Conservation (phyloP, 495 filamentous ascomycete species). For the Trichoderma reesei region DNA sequence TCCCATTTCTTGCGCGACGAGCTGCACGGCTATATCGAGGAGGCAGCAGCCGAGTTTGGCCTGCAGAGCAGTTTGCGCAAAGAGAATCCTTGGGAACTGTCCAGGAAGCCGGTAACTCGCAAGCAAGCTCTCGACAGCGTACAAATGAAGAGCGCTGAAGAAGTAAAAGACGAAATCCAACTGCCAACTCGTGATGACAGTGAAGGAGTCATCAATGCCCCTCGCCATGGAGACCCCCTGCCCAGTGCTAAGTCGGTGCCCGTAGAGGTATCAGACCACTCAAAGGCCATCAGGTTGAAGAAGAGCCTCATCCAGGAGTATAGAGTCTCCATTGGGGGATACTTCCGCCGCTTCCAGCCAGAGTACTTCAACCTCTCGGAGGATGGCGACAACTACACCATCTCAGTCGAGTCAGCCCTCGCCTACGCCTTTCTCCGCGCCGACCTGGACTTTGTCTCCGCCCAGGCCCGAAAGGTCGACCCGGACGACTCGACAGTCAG, state of each 20-base stretch:
- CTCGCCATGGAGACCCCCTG: slow-evolving; percentile 20
- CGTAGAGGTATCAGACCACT: slow-evolving; percentile 22
- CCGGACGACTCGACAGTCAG: slow-evolving; percentile 53
- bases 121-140: slow-evolving; percentile 23
- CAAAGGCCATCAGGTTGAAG: slow-evolving; percentile 52
- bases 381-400: slow-evolving; percentile 11
- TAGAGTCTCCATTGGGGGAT: slow-evolving; percentile 79
- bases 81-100: slow-evolving; percentile 3
- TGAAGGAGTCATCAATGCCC: slow-evolving; percentile 13
- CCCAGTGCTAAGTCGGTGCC: slow-evolving; percentile 24
- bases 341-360: slow-evolving; percentile 83
- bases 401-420: slow-evolving; percentile 53
- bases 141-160: slow-evolving; percentile 30
- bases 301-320: slow-evolving; percentile 62
- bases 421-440: slow-evolving; percentile 86
- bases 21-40: slow-evolving; percentile 82
- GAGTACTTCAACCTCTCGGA: slow-evolving; percentile 39
- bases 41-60: slow-evolving; percentile 61
- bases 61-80: slow-evolving; percentile 57
- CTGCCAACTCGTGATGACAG: slow-evolving; percentile 21
- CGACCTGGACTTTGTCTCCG: slow-evolving; percentile 85
- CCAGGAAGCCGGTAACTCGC: slow-evolving; percentile 2
- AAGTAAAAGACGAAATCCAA: slow-evolving; percentile 22
- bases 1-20: slow-evolving; percentile 75
- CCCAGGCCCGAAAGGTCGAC: slow-evolving; percentile 66